Base-by-base conservation (phyloP, 1,284 basidiomycete genomes). In the Thelephora terrestris region DNA sequence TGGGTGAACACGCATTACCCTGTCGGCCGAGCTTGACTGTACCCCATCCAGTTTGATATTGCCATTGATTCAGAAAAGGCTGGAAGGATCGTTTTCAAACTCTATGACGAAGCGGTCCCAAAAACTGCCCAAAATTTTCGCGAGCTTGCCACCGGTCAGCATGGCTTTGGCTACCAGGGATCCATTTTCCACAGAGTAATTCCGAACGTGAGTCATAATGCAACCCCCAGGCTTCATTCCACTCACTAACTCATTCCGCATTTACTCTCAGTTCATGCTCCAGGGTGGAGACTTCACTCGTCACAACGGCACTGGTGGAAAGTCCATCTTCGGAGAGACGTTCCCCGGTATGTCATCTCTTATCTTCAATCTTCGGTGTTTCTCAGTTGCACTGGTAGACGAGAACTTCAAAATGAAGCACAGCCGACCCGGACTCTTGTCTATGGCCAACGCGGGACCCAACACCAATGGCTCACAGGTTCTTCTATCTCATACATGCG, bases 331-430 rank as follows among this genome's bases (percentile, higher is more conserved):
- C 55, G 95, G 94, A 16, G 74, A 79, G 52, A 85, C 81, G 57
- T 91, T 87, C 58, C 52, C 64, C 32, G 85, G 85, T 87, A 48
- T 32, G 14, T 40, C 21, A 7, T 27, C 27, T 25, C 18, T 17
- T 35, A 16, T 27, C 21, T n/a, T 27, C 14, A 10, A 10, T 34
- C 21, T 37, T 23, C 3, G 29, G 36, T 36, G 16, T n/a, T 36
- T n/a, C 29, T 29, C 27, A 16, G 18, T 24, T 34, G 14, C 38
- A 49, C 24, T 46, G 43, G 50, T 58, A 79, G 92, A 97, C 60
- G 94, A 97, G 69, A 91, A 87, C 68, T 97, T 97, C 64, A 66
- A 72, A 20, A 64, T 82, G 52, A 84, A 80, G 61, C 95, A 98
- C 64, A 74, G 73, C 53, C 79, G 78, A 58, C 80, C 85, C 2